These are phyloP conservation scores for Pyrus communis DNA, from an alignment of 306 rosid genomes.

Conservation along the genomic window DNA sequence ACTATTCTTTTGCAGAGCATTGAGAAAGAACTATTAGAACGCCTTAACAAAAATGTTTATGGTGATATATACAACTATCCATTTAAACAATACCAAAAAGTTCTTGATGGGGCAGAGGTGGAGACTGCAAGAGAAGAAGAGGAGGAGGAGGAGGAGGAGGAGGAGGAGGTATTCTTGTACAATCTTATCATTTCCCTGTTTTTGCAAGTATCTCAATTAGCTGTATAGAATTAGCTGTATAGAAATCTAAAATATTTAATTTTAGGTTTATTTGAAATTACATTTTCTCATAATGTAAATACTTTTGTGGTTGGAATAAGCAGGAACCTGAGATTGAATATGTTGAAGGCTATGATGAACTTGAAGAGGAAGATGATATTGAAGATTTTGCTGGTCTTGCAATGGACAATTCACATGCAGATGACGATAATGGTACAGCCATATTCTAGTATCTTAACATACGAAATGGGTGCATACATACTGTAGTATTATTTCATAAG, in stretches of 20 bases:
- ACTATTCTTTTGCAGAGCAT: constrained; percentile 44
- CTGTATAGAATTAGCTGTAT: constrained; percentile 18
- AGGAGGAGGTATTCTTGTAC: constrained; percentile 51
- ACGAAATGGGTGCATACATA: not conserved
- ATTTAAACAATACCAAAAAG: constrained; percentile 37
- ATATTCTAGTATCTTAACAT: not conserved
- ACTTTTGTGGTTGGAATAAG: constrained; percentile 15
- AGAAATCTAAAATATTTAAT: constrained; percentile 13
- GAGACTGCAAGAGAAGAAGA: constrained; percentile 41
- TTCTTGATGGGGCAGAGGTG: constrained; percentile 43
- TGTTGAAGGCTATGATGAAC: constrained; percentile 68
- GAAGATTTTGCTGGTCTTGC: constrained; percentile 65
- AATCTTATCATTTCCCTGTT: not conserved
- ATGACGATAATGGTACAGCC: constrained; percentile 42
- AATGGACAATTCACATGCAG: constrained; percentile 23
- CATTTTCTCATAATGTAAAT: not conserved
- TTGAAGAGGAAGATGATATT: constrained; percentile 78
- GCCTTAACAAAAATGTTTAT: constrained; percentile 55
- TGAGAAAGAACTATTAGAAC: constrained; percentile 68
- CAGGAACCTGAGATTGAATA: constrained; percentile 67
- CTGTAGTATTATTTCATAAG: not conserved
- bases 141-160: constrained; percentile 34
- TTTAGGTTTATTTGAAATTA: not conserved
- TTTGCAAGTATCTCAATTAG: not conserved
- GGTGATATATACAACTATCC: constrained; percentile 65